Conservation (phyloP, 2,329 filamentous ascomycete genomes). For the Sporothrix luriei region DNA sequence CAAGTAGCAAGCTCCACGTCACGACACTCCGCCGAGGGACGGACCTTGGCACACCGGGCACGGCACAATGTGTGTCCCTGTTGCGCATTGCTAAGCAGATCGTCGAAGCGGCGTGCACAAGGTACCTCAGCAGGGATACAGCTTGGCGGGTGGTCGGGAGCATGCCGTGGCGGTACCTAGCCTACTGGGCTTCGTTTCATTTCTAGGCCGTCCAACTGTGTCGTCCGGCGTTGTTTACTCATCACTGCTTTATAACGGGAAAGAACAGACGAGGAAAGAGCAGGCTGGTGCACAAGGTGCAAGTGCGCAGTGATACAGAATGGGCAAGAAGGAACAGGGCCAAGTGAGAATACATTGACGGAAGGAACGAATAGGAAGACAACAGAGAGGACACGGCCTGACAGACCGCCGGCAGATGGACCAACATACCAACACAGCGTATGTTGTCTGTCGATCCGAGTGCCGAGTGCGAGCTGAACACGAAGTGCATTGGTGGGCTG, state of each 20-base stretch:
- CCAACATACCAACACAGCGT: too few species aligned
- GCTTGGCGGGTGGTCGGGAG: background rate
- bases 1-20: background rate
- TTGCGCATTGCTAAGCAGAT: constrained; percentile 2
- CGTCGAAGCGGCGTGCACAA: background rate
- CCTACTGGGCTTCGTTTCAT: too few species aligned
- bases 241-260: background rate
- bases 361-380: too few species aligned
- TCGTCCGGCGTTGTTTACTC: background rate
- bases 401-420: too few species aligned
- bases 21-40: background rate
- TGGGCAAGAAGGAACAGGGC: background rate
- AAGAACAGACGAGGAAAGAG: background rate
- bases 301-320: background rate
- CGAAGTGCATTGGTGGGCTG: too few species aligned
- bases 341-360: background rate
- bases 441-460: too few species aligned
- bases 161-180: background rate
- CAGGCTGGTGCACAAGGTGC: background rate
- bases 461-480: too few species aligned
- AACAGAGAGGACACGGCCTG: too few species aligned
- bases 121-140: too few species aligned
- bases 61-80: background rate
- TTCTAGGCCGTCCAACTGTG: background rate
- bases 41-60: background rate